Conservation (phyloP, 257 asterid species). For the Scutellaria barbata region DNA sequence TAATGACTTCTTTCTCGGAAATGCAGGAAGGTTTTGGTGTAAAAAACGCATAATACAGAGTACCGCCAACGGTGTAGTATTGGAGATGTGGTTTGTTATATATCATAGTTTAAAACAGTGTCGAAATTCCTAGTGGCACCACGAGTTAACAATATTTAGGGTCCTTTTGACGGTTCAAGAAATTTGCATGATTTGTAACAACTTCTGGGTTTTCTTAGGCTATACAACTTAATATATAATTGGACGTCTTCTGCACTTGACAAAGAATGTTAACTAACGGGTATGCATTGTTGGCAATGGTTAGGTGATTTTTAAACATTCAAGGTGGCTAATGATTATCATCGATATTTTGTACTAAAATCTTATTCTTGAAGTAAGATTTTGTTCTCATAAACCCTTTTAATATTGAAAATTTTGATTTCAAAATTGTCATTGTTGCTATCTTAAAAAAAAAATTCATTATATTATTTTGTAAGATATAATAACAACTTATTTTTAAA, state of each 20-base stretch:
- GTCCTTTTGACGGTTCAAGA: neutral
- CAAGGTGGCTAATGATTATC: neutral
- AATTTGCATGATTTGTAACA: neutral
- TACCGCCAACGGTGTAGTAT: neutral
- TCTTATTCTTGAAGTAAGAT: too few species aligned
- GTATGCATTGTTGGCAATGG: neutral
- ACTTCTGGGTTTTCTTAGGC: neutral
- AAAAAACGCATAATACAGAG: too few species aligned
- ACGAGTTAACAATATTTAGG: neutral
- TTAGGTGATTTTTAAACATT: neutral
- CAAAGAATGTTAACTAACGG: too few species aligned
- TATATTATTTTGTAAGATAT: too few species aligned
- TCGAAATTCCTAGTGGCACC: neutral
- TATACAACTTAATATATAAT: neutral
- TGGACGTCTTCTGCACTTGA: neutral
- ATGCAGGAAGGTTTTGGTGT: constrained; percentile 10
- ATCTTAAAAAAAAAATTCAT: too few species aligned
- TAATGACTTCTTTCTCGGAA: neutral
- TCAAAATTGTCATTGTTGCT: too few species aligned
- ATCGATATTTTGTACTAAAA: too few species aligned
- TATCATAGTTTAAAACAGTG: neutral
- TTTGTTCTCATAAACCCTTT: too few species aligned
- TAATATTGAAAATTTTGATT: too few species aligned
- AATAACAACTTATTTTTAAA: too few species aligned
- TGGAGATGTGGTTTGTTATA: neutral